phyloP scores from a whole-genome alignment of 2,329 filamentous ascomycete species.

The Colletotrichum musae region DNA sequence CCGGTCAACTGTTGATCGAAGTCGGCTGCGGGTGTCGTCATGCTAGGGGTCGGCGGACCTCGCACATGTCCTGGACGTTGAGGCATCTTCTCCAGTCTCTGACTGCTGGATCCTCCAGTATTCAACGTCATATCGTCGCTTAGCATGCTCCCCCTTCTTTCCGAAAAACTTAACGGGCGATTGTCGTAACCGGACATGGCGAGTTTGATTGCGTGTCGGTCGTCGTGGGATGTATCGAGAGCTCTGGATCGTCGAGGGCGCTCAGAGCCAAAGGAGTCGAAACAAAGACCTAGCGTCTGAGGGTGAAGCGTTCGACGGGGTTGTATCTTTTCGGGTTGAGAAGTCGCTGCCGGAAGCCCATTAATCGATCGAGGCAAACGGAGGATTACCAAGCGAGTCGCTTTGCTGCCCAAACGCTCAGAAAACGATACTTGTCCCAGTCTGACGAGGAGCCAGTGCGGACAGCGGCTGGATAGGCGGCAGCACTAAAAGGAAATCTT shows the following conservation, averaged over 20 bases:
- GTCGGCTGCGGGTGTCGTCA: slow-evolving; percentile 75
- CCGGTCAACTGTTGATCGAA: slow-evolving; percentile 74
- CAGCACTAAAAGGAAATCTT: not conserved
- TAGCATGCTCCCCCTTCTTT: slow-evolving; percentile 71
- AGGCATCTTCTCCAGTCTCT: slow-evolving; percentile 68
- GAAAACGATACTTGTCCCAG: not conserved
- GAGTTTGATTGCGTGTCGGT: not conserved
- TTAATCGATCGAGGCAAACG: slow-evolving; percentile 7
- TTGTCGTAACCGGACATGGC: slow-evolving; percentile 60
- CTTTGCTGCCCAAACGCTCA: slow-evolving; percentile 1
- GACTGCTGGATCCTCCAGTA: slow-evolving; percentile 61
- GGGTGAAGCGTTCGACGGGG: not conserved
- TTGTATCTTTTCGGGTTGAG: not conserved
- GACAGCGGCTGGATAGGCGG: not conserved
- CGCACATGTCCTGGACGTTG: slow-evolving; percentile 62
- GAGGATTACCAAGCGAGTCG: slow-evolving; percentile 1
- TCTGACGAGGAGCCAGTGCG: not conserved
- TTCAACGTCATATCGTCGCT: slow-evolving; percentile 71
- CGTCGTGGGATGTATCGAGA: not conserved
- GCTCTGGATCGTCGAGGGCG: not conserved
- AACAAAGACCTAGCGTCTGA: not conserved
- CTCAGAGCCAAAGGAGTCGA: not conserved
- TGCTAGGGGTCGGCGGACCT: slow-evolving; percentile 76
- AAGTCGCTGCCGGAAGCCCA: slow-evolving; percentile 27
- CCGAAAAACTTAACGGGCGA: slow-evolving; percentile 71